A percentile compares a stretch with the other conserved stretches of the same genome.
Conservation (phyloP, 108 stramenopile genomes). For the Skeletonema tropicum region DNA sequence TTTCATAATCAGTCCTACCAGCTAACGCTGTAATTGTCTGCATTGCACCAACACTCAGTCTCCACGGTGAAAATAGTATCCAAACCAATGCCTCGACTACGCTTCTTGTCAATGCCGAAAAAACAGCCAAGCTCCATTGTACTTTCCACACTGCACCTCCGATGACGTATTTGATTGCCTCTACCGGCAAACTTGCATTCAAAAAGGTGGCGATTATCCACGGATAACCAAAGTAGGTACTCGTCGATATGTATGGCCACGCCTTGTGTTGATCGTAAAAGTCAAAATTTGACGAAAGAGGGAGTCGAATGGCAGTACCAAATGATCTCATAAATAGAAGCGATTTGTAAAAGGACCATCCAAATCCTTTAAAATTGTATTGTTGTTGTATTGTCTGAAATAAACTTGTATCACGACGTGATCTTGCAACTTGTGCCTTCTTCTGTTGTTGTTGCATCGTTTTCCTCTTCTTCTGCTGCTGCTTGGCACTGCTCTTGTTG, state of each 20-base stretch:
- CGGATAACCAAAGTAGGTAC: constrained; percentile 65
- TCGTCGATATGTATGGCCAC: constrained; percentile 55
- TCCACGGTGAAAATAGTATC: constrained; percentile 27
- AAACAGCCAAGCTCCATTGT: constrained; percentile 27
- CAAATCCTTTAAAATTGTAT: constrained; percentile 83
- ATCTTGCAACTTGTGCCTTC: constrained; percentile 5
- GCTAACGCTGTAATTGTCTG: not conserved
- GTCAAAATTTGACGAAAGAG: constrained; percentile 67
- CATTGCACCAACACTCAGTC: constrained; percentile 13
- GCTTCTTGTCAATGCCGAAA: constrained; percentile 30
- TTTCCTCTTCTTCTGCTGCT: not conserved
- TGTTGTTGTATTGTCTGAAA: constrained; percentile 46
- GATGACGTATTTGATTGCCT: constrained; percentile 62
- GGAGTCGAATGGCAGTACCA: constrained; percentile 67
- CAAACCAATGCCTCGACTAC: constrained; percentile 16
- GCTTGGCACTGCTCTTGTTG: not conserved
- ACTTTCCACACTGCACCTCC: constrained; percentile 39
- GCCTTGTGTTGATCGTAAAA: constrained; percentile 64
- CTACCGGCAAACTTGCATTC: constrained; percentile 65
- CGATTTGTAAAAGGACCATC: constrained; percentile 68
- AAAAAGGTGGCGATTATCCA: constrained; percentile 54
- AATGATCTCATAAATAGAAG: constrained; percentile 50
- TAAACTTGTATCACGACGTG: not conserved
- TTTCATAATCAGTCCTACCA: constrained; percentile 2
- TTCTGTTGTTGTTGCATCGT: not conserved